phyloP scores from a whole-genome alignment of 2,329 filamentous ascomycete genomes.

The Myriosclerotinia duriaeana region DNA sequence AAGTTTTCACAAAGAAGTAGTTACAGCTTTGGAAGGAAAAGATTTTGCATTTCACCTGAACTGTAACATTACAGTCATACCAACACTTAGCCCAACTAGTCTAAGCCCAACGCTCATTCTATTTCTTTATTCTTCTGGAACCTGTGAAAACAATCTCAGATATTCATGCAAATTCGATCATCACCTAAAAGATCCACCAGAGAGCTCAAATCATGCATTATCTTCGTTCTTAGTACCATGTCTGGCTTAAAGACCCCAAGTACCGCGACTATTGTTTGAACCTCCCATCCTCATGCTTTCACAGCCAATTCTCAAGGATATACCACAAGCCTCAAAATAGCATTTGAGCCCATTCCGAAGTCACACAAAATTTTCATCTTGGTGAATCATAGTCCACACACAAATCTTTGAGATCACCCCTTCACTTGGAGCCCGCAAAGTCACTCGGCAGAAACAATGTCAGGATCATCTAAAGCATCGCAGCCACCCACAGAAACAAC shows the following conservation, averaged over 20 bases:
- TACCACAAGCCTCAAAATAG: not conserved
- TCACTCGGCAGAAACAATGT: not conserved
- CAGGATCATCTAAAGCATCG: not conserved
- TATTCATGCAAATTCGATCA: not conserved
- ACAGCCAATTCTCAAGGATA: not conserved
- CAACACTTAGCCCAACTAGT: not conserved
- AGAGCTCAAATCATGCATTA: too few relatives aligned
- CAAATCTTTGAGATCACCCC: not conserved
- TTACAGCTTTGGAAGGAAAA: not conserved
- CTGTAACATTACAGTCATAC: not conserved
- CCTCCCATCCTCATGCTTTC: not conserved
- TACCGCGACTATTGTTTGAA: not conserved
- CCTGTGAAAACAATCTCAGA: too few relatives aligned
- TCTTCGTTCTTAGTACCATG: not conserved
- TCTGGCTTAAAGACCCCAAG: not conserved
- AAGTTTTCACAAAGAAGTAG: not conserved
- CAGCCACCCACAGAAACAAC: not conserved
- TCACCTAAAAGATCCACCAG: not conserved
- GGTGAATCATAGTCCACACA: not conserved
- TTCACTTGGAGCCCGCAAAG: not conserved
- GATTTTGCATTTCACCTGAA: not conserved
- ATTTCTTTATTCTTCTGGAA: not conserved
- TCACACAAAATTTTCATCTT: not conserved
- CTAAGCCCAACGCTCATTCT: not conserved
- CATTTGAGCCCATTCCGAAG: not conserved